Evolutionary conservation across 2,329 filamentous ascomycete genomes (phyloP), one percentile per base, ranked within the genome.

Genomic region (Sarocladiaceae sp.): DNA sequence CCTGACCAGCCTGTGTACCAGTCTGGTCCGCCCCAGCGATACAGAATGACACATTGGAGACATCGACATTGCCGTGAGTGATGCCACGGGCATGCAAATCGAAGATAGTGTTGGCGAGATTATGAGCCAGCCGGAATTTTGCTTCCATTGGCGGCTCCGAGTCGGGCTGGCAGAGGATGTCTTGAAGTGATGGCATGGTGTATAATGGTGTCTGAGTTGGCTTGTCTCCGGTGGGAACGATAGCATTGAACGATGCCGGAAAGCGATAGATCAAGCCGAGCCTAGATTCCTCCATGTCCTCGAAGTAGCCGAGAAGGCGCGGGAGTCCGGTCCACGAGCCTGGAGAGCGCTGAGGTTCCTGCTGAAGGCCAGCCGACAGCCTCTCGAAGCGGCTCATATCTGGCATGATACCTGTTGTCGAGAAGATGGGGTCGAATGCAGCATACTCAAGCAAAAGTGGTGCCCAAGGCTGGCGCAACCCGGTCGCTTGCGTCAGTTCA

Each of bases 191-290:
- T 40, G 74, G 77, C 3, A 83, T 63, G 51, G 71, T 78, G 57
- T 78, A 77, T 0, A 73, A 62, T 0, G 77, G 71, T 26, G 73
- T 75, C 50, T 77, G 73, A 1, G 76, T 78, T 10, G 75, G 66
- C 22, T 71, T 69, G 52, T 80, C 77, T 35, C 79, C 76, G 3
- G 76, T 76, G 11, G 18, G 15, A 11, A 28, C 26, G 10, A 83
- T 73, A 10, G 82, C 72, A 56, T 80, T 78, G 67, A 88, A 86
- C 8, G 78, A 74, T 1, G 79, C 75, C 2, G 88, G 88, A 26
- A 92, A 80, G 48, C 87, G 84, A 60, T 90, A 93, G 11, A 93
- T 78, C 11, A 93, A 73, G 4, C 88, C 88, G 51, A 90, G 80
- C 10, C 88, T 78, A 1, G 88, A 84, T 51, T 81, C 74, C 17